A percentile compares a stretch with the other conserved stretches of the same genome.
These are phyloP conservation scores for Scutellaria barbata DNA, from an alignment of 257 asterid species.

Conservation along the genomic window DNA sequence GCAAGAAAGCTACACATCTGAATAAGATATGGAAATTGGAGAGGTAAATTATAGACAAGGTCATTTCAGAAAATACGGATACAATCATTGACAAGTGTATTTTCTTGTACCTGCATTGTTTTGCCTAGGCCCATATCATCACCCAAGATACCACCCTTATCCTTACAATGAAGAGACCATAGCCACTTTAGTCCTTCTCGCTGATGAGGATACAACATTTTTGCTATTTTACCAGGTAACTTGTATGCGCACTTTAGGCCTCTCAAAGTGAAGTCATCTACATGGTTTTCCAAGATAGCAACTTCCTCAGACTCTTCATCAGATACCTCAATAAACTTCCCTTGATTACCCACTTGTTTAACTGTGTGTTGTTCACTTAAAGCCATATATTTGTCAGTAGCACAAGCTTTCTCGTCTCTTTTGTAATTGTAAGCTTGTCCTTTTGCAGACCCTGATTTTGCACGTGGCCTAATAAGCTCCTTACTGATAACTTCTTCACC, in stretches of 20 bases:
- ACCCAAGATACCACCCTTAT: conserved; percentile 91
- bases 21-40: conserved; percentile 23
- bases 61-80: conserved; percentile 12
- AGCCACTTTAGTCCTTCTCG: conserved; percentile 96
- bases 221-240: conserved; percentile 70
- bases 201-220: conserved; percentile 88
- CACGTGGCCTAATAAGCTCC: conserved; percentile 31
- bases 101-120: conserved; percentile 87
- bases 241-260: conserved; percentile 54
- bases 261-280: conserved; percentile 58
- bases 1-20: conserved; percentile 87
- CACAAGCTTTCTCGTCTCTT: conserved; percentile 40
- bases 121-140: conserved; percentile 99
- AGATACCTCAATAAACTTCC: conserved; percentile 48
- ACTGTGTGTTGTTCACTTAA: conserved; percentile 41
- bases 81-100: conserved; percentile 5
- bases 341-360: conserved; percentile 45
- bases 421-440: conserved; percentile 39
- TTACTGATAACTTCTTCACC: conserved; percentile 41
- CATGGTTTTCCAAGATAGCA: conserved; percentile 41
- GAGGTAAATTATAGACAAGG: conserved; percentile 16
- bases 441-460: conserved; percentile 42
- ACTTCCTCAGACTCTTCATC: conserved; percentile 50
- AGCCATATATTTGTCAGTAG: conserved; percentile 47
- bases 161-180: conserved; percentile 92